Evolutionary conservation across 441 rosid species (phyloP).

Genomic region (Eruca vesicaria): DNA sequence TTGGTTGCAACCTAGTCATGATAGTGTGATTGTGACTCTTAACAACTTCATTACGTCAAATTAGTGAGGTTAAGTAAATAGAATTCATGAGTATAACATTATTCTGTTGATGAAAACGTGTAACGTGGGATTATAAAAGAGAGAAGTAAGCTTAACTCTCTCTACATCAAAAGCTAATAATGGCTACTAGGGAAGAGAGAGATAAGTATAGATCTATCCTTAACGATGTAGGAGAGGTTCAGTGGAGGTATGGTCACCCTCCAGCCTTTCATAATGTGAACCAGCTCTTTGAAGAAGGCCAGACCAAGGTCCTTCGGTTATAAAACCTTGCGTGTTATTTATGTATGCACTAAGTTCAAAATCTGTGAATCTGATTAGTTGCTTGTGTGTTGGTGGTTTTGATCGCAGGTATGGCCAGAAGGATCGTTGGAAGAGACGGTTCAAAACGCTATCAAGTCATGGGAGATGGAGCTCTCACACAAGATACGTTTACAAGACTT

Average conservation of each 20-base stretch:
- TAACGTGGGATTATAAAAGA: conserved; percentile 15
- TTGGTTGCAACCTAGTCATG: conserved; percentile 15
- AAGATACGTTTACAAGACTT: conserved; percentile 65
- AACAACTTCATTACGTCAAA: conserved; percentile 28
- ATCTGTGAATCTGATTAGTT: background rate
- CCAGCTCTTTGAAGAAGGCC: conserved; percentile 74
- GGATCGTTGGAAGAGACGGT: conserved; percentile 77
- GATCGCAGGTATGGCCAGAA: conserved; percentile 61
- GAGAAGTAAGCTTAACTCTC: background rate
- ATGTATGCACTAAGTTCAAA: background rate
- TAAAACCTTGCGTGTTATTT: background rate
- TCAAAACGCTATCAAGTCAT: conserved; percentile 73
- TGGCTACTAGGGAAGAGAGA: conserved; percentile 28
- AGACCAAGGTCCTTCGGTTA: conserved; percentile 37
- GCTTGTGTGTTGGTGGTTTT: background rate
- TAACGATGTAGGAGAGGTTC: conserved; percentile 32
- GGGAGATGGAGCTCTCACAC: conserved; percentile 90
- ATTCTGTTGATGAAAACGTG: background rate
- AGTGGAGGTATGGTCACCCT: conserved; percentile 72
- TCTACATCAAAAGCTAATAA: conserved; percentile 19
- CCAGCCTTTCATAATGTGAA: conserved; percentile 57
- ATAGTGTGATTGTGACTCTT: conserved; percentile 28
- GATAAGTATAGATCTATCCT: conserved; percentile 56
- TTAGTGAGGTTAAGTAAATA: background rate
- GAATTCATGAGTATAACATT: background rate